These are phyloP conservation scores for Plantago elongata DNA, from an alignment of 257 asterid genomes.

Conservation along the genomic window DNA sequence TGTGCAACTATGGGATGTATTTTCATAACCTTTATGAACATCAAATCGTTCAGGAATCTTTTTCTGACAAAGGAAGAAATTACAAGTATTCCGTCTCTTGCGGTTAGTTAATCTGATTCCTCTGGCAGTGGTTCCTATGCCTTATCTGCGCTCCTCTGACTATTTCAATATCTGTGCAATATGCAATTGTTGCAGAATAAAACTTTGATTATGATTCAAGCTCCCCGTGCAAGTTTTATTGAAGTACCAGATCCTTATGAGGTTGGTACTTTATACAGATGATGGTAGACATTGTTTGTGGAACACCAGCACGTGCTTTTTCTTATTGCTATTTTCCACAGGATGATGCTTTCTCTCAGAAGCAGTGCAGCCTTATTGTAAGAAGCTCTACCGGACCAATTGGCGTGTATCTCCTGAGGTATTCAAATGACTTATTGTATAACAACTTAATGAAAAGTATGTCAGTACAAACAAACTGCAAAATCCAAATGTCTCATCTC, in stretches of 20 bases:
- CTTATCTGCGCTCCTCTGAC: slow-evolving; percentile 18
- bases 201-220: slow-evolving; percentile 58
- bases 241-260: slow-evolving; percentile 83
- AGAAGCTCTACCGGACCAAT: slow-evolving; percentile 73
- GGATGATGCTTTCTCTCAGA: slow-evolving; percentile 43
- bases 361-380: slow-evolving; percentile 49
- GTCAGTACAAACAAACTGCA: no score
- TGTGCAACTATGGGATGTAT: slow-evolving; percentile 7
- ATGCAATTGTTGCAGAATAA: slow-evolving; percentile 42
- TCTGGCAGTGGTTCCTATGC: slow-evolving; percentile 8
- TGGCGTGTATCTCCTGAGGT: slow-evolving; percentile 62
- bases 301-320: background rate
- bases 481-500: slow-evolving; percentile 4
- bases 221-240: slow-evolving; percentile 69
- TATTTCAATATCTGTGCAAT: slow-evolving; percentile 12
- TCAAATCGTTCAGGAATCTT: slow-evolving; percentile 48
- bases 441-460: no score
- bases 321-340: slow-evolving; percentile 27
- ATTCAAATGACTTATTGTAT: slow-evolving; percentile 6
- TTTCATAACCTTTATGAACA: slow-evolving; percentile 19
- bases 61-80: slow-evolving; percentile 64
- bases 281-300: background rate
- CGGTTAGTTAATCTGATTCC: slow-evolving; percentile 35
- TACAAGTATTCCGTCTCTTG: slow-evolving; percentile 52
- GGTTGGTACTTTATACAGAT: slow-evolving; percentile 32